These are phyloP conservation scores for Carex myosuroides DNA, from an alignment of 176 grass and related monocot genomes.

Conservation along the genomic window DNA sequence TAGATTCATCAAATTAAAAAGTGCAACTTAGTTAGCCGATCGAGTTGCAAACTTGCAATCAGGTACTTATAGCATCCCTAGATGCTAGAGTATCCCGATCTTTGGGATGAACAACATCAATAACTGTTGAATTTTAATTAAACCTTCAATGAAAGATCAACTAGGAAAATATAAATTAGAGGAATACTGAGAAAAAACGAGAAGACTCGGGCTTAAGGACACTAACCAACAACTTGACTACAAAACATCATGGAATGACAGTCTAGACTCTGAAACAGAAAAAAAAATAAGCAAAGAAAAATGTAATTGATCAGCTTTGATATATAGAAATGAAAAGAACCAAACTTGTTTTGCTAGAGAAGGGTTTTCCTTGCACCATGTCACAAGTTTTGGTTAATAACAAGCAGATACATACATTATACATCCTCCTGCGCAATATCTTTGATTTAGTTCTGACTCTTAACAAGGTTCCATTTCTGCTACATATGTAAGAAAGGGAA, in stretches of 20 bases:
- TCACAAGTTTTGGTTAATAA: neutral
- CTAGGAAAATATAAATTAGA: neutral
- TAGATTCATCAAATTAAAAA: neutral
- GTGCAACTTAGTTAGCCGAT: neutral
- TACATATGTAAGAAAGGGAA: neutral
- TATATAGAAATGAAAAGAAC: neutral
- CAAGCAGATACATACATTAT: neutral
- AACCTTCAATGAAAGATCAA: neutral
- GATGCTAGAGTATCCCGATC: neutral
- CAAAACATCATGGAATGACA: neutral
- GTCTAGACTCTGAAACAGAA: neutral
- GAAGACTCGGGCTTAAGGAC: neutral
- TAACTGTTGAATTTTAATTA: neutral
- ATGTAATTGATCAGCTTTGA: neutral
- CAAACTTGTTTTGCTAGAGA: neutral
- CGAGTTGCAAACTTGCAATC: neutral
- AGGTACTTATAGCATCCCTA: neutral
- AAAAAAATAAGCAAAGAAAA: neutral
- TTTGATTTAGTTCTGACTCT: neutral
- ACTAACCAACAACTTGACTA: neutral
- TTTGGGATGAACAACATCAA: neutral
- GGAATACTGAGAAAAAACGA: neutral
- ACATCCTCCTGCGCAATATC: neutral
- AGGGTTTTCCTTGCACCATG: neutral
- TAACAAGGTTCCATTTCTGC: neutral